A percentile compares a stretch with the other conserved stretches of the same genome.
Conservation (phyloP, 2,329 filamentous ascomycete genomes). For the Cercospora brassicicola region DNA sequence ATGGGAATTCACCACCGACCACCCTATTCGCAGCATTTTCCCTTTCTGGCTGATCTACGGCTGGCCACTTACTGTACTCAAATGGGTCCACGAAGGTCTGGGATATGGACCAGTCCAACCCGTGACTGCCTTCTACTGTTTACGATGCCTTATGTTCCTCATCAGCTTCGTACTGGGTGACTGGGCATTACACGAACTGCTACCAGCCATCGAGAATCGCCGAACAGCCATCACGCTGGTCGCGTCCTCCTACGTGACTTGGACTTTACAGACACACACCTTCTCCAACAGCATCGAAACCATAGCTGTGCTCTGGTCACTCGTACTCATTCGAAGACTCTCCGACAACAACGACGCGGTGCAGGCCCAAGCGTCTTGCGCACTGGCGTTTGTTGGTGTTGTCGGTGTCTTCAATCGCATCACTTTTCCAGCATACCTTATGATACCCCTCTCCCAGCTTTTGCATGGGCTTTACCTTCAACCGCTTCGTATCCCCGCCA, state of each 20-base stretch:
- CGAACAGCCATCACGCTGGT: slow-evolving; percentile 77
- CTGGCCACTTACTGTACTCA: slow-evolving; percentile 85
- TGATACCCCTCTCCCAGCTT: slow-evolving; percentile 79
- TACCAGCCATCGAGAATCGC: slow-evolving; percentile 70
- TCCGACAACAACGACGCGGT: slow-evolving; percentile 74
- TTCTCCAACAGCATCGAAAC: slow-evolving; percentile 98
- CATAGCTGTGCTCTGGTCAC: slow-evolving; percentile 84
- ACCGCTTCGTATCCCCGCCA: slow-evolving; percentile 50
- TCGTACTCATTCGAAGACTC: slow-evolving; percentile 88
- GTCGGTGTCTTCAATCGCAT: slow-evolving; percentile 95
- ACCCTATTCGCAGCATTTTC: slow-evolving; percentile 92
- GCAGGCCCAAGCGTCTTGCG: slow-evolving; percentile 70
- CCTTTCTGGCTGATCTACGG: slow-evolving; percentile 95
- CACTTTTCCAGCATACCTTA: slow-evolving; percentile 89
- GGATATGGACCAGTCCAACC: slow-evolving; percentile 77
- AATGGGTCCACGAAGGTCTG: slow-evolving; percentile 88
- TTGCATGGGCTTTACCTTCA: slow-evolving; percentile 81
- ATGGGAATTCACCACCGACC: slow-evolving; percentile 90
- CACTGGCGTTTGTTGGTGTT: slow-evolving; percentile 77
- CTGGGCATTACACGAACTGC: slow-evolving; percentile 92
- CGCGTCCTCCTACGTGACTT: slow-evolving; percentile 95
- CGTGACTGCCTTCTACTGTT: slow-evolving; percentile 82
- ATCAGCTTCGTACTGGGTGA: slow-evolving; percentile 96
- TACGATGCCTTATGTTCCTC: slow-evolving; percentile 88
- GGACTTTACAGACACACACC: slow-evolving; percentile 97